Percentiles rank a stretch among this genome's conserved stretches.
Conservation (phyloP, 805 yeast genomes). For the Brettanomyces anomalus region DNA sequence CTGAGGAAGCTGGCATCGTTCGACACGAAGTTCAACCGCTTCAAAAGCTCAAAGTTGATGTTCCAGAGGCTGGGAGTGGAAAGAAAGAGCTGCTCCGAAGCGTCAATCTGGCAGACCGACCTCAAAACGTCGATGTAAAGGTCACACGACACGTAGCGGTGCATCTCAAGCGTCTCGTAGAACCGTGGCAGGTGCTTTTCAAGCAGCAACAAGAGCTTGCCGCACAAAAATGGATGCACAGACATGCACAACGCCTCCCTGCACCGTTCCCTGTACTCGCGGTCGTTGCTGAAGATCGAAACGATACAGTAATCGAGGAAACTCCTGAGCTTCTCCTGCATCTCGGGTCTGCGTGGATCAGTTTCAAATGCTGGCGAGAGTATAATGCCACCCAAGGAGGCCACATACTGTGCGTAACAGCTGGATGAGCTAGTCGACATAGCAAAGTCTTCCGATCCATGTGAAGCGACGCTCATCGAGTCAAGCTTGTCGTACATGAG, state of each 20-base stretch:
- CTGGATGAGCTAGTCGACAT: constrained; percentile 6
- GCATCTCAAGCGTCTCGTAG: constrained; percentile 13
- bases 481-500: constrained; percentile 32
- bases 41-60: constrained; percentile 16
- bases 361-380: constrained; percentile 24
- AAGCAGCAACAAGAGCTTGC: constrained; percentile 15
- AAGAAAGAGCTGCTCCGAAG: constrained; percentile 12
- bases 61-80: constrained; percentile 20
- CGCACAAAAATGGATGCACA: constrained; percentile 37
- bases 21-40: constrained; percentile 12
- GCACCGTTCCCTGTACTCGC: constrained; percentile 51
- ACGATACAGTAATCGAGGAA: constrained; percentile 19
- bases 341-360: constrained; percentile 20
- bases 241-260: constrained; percentile 52
- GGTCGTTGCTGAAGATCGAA: constrained; percentile 17
- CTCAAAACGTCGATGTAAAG: constrained; percentile 20
- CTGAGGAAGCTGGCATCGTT: constrained; percentile 13
- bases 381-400: constrained; percentile 61
- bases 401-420: constrained; percentile 65
- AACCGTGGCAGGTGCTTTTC: constrained; percentile 16
- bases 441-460: background rate
- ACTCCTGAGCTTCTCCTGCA: constrained; percentile 17
- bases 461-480: constrained; percentile 3
- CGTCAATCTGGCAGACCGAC: constrained; percentile 19
- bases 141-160: constrained; percentile 22